These are phyloP conservation scores for Puccinia coronata DNA, from an alignment of 1,284 basidiomycete species.

Conservation along the genomic window DNA sequence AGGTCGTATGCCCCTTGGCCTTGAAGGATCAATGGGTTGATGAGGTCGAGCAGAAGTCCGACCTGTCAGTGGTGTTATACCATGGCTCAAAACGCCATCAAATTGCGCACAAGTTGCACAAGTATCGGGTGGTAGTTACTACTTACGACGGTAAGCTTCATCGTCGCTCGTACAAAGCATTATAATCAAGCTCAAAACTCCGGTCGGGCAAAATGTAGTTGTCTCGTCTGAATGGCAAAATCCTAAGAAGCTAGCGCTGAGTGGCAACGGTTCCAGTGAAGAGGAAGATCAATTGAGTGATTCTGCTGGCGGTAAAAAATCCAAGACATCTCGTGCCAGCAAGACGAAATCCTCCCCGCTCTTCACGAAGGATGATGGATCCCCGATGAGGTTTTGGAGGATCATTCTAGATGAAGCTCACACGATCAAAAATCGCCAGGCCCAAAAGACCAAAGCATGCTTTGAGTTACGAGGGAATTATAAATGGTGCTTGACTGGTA, in stretches of 20 bases:
- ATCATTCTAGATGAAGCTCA: constrained; percentile 77
- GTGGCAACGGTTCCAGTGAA: constrained; percentile 67
- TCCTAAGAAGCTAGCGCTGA: neutral
- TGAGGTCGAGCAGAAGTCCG: constrained; percentile 77
- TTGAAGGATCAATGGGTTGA: constrained; percentile 88
- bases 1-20: constrained; percentile 62
- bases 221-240: constrained; percentile 39
- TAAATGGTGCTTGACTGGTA: constrained; percentile 84
- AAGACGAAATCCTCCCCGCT: constrained; percentile 26
- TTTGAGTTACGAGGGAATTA: constrained; percentile 75
- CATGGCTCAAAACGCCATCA: constrained; percentile 69
- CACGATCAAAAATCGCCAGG: constrained; percentile 82
- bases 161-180: neutral
- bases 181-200: neutral
- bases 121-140: constrained; percentile 46
- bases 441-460: constrained; percentile 66
- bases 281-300: constrained; percentile 81
- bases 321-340: constrained; percentile 7
- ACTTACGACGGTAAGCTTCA: constrained; percentile 37
- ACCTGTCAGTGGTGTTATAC: constrained; percentile 75
- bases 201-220: neutral
- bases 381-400: constrained; percentile 39
- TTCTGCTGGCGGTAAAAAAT: constrained; percentile 68
- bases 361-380: constrained; percentile 24
- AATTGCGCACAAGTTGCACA: constrained; percentile 43